A percentile compares a stretch with the other conserved stretches of the same genome.
Conservation (phyloP, 768 basidiomycete species). For the Lyophyllum decastes region DNA sequence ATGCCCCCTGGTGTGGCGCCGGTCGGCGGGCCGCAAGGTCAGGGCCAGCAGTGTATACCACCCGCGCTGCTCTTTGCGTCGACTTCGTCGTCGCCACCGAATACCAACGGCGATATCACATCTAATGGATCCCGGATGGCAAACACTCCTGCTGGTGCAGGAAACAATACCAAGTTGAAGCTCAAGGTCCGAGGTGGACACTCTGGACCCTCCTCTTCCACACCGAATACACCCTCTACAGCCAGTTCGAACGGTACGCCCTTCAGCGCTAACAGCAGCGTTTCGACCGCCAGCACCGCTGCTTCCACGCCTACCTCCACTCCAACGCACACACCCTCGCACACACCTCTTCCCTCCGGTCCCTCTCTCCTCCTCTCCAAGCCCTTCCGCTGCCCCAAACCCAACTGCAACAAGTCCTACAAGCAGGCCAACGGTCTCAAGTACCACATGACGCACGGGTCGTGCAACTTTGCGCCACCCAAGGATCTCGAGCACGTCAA, state of each 20-base stretch:
- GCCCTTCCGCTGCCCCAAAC: conserved; percentile 92
- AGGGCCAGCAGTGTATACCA: conserved; percentile 20
- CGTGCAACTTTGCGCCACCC: conserved; percentile 90
- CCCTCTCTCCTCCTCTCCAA: conserved; percentile 73
- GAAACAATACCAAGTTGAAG: conserved; percentile 18
- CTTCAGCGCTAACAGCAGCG: neutral
- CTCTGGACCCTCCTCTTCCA: conserved; percentile 13
- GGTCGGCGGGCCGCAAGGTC: conserved; percentile 6
- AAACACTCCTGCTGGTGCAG: neutral
- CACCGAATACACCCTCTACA: conserved; percentile 22
- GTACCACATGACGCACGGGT: conserved; percentile 92
- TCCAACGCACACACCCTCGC: conserved; percentile 34
- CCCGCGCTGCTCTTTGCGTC: conserved; percentile 25
- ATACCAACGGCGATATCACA: conserved; percentile 17
- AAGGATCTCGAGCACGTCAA: conserved; percentile 82
- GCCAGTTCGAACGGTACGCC: conserved; percentile 19
- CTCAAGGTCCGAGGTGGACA: conserved; percentile 20
- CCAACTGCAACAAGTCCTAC: conserved; percentile 94
- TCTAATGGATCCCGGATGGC: neutral
- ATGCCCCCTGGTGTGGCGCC: conserved; percentile 4
- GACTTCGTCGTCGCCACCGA: conserved; percentile 7
- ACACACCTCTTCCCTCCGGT: conserved; percentile 29
- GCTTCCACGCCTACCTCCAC: conserved; percentile 25
- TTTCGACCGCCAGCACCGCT: conserved; percentile 5
- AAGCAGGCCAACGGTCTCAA: conserved; percentile 96